These are phyloP conservation scores for Liriodendron chinense DNA, from an alignment of 164 flowering plant species.

Conservation along the genomic window DNA sequence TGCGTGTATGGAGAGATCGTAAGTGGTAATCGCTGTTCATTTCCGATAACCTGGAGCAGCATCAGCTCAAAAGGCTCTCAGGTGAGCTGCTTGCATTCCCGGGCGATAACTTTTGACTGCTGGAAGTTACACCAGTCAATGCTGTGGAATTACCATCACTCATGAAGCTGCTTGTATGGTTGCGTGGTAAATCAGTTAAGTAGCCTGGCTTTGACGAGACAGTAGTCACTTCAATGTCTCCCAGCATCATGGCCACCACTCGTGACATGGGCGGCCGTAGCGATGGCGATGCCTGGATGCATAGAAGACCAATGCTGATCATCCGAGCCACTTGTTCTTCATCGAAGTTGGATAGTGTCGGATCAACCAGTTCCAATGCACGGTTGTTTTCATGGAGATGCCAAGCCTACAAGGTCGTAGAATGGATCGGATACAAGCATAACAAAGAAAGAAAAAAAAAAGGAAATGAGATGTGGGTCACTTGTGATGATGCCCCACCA, in stretches of 20 bases:
- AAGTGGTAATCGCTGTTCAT: slow-evolving; percentile 8
- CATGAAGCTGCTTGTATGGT: slow-evolving; percentile 14
- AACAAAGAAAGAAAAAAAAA: too few relatives aligned
- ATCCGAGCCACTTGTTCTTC: slow-evolving; percentile 42
- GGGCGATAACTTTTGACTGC: slow-evolving; percentile 8
- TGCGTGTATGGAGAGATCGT: neutral
- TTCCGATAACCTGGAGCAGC: slow-evolving; percentile 18
- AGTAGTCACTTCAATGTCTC: slow-evolving; percentile 50
- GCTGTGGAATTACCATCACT: slow-evolving; percentile 5
- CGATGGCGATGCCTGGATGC: slow-evolving; percentile 63
- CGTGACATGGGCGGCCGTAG: slow-evolving; percentile 65
- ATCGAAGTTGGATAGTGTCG: slow-evolving; percentile 25
- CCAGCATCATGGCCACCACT: slow-evolving; percentile 56
- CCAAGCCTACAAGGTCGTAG: slow-evolving; percentile 43
- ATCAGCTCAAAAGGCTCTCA: slow-evolving; percentile 3
- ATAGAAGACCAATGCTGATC: slow-evolving; percentile 46
- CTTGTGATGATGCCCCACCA: too few relatives aligned
- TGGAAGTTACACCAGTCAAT: slow-evolving; percentile 2
- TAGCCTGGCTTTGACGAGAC: slow-evolving; percentile 34
- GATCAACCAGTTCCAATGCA: slow-evolving; percentile 44
- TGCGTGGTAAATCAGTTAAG: slow-evolving; percentile 18
- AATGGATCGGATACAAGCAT: neutral
- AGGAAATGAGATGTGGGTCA: too few relatives aligned
- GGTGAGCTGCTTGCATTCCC: slow-evolving; percentile 13
- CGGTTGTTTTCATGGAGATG: slow-evolving; percentile 36